Conservation (phyloP, 2,329 filamentous ascomycete species). For the Aureobasidium sp. region DNA sequence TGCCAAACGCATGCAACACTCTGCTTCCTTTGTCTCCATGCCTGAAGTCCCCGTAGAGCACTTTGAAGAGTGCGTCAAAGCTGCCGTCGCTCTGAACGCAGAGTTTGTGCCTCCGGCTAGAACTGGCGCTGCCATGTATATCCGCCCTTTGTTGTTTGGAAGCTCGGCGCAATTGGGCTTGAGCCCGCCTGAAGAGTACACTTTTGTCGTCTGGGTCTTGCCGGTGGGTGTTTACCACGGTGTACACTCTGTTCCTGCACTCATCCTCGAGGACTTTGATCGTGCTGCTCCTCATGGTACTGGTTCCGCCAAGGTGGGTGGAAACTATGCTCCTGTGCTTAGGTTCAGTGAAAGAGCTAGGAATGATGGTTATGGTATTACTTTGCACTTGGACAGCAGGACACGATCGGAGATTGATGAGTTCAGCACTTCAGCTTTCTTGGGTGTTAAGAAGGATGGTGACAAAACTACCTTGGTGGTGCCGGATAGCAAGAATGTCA, state of each 20-base stretch:
- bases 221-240: conserved; percentile 95
- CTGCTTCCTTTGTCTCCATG: conserved; percentile 73
- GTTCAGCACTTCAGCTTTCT: conserved; percentile 91
- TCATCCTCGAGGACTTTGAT: conserved; percentile 90
- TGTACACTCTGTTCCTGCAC: conserved; percentile 71
- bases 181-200: conserved; percentile 83
- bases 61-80: conserved; percentile 67
- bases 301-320: conserved; percentile 86
- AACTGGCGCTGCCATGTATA: conserved; percentile 85
- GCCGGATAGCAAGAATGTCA: conserved; percentile 81
- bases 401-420: conserved; percentile 83
- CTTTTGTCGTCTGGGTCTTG: conserved; percentile 80
- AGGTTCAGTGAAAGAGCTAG: conserved; percentile 77
- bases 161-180: conserved; percentile 80
- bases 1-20: conserved; percentile 75
- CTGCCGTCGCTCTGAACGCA: conserved; percentile 82
- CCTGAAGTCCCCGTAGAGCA: conserved; percentile 67
- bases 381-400: conserved; percentile 81
- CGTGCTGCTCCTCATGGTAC: conserved; percentile 86
- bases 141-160: conserved; percentile 82
- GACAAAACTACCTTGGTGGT: conserved; percentile 62
- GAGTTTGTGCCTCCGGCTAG: conserved; percentile 84
- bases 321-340: conserved; percentile 91
- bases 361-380: conserved; percentile 80
- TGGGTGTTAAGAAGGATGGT: conserved; percentile 59